Percentiles rank a stretch among this genome's conserved stretches.
Conservation (phyloP, 1,284 basidiomycete species). For the Marasmius sp. region DNA sequence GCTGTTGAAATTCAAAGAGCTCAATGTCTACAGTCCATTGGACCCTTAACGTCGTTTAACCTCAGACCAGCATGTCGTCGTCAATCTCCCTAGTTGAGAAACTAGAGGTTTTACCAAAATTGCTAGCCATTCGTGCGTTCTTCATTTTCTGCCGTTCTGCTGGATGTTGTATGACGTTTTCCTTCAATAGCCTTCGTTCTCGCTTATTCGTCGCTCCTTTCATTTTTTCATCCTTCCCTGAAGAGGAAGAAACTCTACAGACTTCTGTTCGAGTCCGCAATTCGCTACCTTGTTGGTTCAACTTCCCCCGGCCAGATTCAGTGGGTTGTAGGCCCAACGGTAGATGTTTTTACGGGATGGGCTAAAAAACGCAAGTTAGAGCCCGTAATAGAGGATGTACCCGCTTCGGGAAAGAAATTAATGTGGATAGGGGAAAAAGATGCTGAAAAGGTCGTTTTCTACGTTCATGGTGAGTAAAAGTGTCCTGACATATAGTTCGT, state of each 20-base stretch:
- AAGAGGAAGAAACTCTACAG: neutral
- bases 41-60: too few relatives aligned
- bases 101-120: neutral
- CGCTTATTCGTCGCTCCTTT: neutral
- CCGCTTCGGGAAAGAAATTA: conserved; percentile 13
- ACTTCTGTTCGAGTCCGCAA: neutral
- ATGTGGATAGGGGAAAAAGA: conserved; percentile 38
- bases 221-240: conserved; percentile 1
- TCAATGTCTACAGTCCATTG: too few relatives aligned
- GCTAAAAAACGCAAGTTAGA: conserved; percentile 29
- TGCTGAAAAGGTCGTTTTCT: conserved; percentile 36
- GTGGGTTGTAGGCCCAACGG: neutral
- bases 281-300: neutral
- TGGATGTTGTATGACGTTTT: neutral
- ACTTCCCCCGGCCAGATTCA: neutral
- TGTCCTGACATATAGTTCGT: neutral
- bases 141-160: neutral
- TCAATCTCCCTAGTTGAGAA: neutral
- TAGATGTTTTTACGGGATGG: conserved; percentile 13
- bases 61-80: neutral
- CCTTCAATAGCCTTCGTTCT: neutral
- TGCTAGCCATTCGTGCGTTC: neutral
- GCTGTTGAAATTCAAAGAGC: too few relatives aligned
- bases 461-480: conserved; percentile 32
- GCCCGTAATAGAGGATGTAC: conserved; percentile 12